These are phyloP conservation scores for Monilinia laxa DNA, from an alignment of 2,329 filamentous ascomycete species.

Conservation along the genomic window DNA sequence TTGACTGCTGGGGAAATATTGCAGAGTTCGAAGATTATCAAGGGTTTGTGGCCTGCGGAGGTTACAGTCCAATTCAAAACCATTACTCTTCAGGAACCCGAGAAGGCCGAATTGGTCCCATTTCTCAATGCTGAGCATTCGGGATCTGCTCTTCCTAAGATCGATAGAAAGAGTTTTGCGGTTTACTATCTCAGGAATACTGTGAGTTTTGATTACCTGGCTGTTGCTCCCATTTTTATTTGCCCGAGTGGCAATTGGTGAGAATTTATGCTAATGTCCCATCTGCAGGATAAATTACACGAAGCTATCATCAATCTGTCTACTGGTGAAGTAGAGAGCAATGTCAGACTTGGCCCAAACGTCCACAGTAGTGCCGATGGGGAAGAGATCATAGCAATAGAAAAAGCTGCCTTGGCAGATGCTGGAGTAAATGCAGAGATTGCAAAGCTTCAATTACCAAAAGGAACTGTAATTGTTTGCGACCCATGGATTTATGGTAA, in stretches of 20 bases:
- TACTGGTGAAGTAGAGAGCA: constrained; percentile 51
- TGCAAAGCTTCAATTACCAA: constrained; percentile 60
- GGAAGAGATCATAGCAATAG: constrained; percentile 59
- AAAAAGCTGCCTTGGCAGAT: constrained; percentile 55
- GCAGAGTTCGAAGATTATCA: constrained; percentile 50
- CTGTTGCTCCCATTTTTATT: neutral
- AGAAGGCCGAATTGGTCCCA: constrained; percentile 52
- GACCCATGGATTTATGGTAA: constrained; percentile 66
- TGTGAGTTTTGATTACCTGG: constrained; percentile 43
- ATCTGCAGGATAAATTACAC: constrained; percentile 57
- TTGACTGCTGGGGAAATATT: constrained; percentile 58
- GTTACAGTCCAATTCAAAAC: constrained; percentile 61
- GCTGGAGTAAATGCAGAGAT: constrained; percentile 58
- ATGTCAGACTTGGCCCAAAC: constrained; percentile 58
- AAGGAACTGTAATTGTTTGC: constrained; percentile 56
- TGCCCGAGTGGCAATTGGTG: neutral
- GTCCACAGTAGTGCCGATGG: constrained; percentile 59
- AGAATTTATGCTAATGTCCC: neutral
- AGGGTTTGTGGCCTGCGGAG: constrained; percentile 53
- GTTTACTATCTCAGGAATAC: constrained; percentile 61
- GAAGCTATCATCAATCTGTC: constrained; percentile 57
- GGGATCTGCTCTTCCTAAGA: constrained; percentile 43
- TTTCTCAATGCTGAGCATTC: constrained; percentile 52
- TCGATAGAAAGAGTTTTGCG: constrained; percentile 54
- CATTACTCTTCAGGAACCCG: constrained; percentile 59